Conservation (phyloP, 208 protist species). For the Jaenimonas drosophilae region DNA sequence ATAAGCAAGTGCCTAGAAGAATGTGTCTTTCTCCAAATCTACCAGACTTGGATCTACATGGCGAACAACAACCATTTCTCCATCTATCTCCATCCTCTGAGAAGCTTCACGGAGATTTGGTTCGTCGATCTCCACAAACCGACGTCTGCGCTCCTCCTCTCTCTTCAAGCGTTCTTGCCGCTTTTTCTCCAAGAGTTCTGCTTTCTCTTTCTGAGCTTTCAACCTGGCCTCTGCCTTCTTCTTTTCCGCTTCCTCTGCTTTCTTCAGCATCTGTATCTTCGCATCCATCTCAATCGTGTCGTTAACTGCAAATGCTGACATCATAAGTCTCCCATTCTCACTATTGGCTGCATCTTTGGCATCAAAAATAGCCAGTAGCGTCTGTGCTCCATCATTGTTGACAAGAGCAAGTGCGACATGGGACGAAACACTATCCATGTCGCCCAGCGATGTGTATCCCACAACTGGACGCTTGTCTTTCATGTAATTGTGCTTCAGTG, state of each 20-base stretch:
- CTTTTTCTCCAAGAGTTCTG: slow-evolving; percentile 26
- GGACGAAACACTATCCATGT: too few relatives aligned
- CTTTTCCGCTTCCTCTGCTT: slow-evolving; percentile 16
- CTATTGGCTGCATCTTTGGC: neutral
- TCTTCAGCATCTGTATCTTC: slow-evolving; percentile 17
- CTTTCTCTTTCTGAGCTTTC: slow-evolving; percentile 20
- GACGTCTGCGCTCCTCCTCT: slow-evolving; percentile 21
- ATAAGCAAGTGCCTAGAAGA: slow-evolving; percentile 23
- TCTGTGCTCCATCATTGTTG: too few relatives aligned
- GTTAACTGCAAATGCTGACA: slow-evolving; percentile 16
- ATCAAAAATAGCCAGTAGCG: too few relatives aligned
- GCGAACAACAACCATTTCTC: slow-evolving; percentile 70
- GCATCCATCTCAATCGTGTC: slow-evolving; percentile 38
- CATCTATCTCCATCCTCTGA: slow-evolving; percentile 23
- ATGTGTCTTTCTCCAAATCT: slow-evolving; percentile 61
- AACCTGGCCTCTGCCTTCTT: slow-evolving; percentile 22
- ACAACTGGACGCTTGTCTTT: too few relatives aligned
- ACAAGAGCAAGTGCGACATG: too few relatives aligned
- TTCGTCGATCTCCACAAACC: slow-evolving; percentile 32
- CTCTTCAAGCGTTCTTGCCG: slow-evolving; percentile 19
- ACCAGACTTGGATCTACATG: slow-evolving; percentile 32
- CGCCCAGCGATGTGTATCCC: too few relatives aligned
- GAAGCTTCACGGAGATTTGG: slow-evolving; percentile 28
- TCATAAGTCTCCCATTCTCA: slow-evolving; percentile 1
- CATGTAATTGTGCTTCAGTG: too few relatives aligned